phyloP scores from a whole-genome alignment of 805 yeast species.

The Zygosaccharomyces bailii region DNA sequence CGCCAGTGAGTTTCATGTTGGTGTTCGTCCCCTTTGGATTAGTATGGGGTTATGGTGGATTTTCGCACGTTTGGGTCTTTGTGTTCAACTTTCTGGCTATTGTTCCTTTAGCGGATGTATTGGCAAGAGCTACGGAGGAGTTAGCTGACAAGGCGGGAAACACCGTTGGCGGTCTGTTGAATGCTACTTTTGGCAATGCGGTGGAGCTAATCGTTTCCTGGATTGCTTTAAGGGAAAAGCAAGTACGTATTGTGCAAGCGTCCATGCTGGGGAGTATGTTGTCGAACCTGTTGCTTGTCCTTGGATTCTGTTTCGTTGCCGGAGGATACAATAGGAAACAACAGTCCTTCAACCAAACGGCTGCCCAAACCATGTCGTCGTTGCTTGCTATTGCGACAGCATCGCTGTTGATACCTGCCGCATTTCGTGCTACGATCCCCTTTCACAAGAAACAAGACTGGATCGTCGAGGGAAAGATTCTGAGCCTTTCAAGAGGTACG shows the following conservation, averaged over 20 bases:
- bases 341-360: constrained; percentile 90
- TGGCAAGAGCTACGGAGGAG: constrained; percentile 93
- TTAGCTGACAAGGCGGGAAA: constrained; percentile 84
- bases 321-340: constrained; percentile 87
- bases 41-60: constrained; percentile 57
- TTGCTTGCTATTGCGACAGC: constrained; percentile 87
- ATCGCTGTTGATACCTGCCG: constrained; percentile 90
- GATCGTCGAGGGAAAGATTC: constrained; percentile 44
- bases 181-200: constrained; percentile 97
- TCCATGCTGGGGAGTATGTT: constrained; percentile 94
- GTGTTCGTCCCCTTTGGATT: constrained; percentile 89
- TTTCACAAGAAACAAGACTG: constrained; percentile 36
- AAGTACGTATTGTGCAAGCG: constrained; percentile 92
- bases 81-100: constrained; percentile 82
- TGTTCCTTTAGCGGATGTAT: constrained; percentile 84
- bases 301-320: constrained; percentile 92
- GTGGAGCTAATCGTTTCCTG: constrained; percentile 93
- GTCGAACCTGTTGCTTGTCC: constrained; percentile 80
- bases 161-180: constrained; percentile 87
- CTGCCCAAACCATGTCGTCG: constrained; percentile 97
- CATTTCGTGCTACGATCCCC: constrained; percentile 81
- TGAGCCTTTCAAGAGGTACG: constrained; percentile 81
- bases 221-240: constrained; percentile 81
- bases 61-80: constrained; percentile 57
- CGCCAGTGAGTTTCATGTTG: constrained; percentile 72